Evolutionary conservation across 352 stramenopile genomes (phyloP).

Genomic region (Phytophthora europaea): DNA sequence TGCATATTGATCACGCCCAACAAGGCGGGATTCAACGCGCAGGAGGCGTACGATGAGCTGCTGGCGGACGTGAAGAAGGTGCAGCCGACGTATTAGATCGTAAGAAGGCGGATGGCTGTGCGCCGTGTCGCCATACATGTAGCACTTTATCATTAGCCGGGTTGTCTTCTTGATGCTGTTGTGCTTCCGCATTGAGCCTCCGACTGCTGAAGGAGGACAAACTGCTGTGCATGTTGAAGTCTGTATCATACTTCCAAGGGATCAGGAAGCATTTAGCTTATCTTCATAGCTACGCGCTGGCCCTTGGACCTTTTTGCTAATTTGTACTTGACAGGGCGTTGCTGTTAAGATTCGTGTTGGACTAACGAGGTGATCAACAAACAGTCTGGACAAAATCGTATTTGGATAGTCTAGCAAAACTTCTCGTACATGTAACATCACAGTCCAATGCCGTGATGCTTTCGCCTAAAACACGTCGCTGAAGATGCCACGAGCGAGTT

Average conservation of each 20-base stretch:
- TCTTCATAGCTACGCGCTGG: conserved; percentile 13
- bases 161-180: conserved; percentile 25
- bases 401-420: conserved; percentile 16
- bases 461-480: conserved; percentile 56
- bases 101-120: conserved; percentile 23
- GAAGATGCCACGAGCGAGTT: conserved; percentile 75
- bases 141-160: conserved; percentile 47
- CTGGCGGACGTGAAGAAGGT: conserved; percentile 91
- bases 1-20: conserved; percentile 97
- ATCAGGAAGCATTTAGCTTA: conserved; percentile 1
- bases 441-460: neutral
- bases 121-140: conserved; percentile 38
- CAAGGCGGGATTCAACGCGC: conserved; percentile 92
- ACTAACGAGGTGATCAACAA: neutral
- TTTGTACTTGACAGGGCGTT: too few species aligned
- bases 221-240: neutral
- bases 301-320: neutral
- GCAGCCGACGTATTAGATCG: conserved; percentile 84
- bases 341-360: neutral
- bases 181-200: conserved; percentile 31
- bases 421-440: neutral
- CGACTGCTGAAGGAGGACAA: conserved; percentile 27
- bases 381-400: conserved; percentile 14
- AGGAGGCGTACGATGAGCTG: conserved; percentile 93
- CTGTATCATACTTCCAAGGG: neutral